Evolutionary conservation across 495 filamentous ascomycete species (phyloP).

Genomic region (Xylona heveae): DNA sequence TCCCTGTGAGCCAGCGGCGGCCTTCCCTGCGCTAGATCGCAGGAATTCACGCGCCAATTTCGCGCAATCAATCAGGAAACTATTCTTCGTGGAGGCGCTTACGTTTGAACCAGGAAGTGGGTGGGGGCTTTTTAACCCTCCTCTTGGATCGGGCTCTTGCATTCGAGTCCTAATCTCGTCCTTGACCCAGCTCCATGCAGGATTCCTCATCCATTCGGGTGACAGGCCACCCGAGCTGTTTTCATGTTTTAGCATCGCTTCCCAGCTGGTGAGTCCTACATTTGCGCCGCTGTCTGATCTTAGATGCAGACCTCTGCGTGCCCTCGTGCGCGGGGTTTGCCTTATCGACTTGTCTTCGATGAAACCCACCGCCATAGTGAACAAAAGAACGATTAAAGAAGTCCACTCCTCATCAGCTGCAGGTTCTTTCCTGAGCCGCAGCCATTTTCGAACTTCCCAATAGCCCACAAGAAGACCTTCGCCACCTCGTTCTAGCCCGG

Average conservation of each 20-base stretch:
- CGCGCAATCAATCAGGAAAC: slow-evolving; percentile 22
- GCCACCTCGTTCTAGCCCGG: slow-evolving; percentile 28
- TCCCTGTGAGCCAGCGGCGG: slow-evolving; percentile 27
- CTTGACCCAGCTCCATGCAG: slow-evolving; percentile 55
- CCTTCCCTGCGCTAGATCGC: slow-evolving; percentile 27
- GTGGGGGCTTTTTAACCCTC: too few species aligned
- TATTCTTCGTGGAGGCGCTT: slow-evolving; percentile 5
- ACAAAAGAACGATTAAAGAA: slow-evolving; percentile 47
- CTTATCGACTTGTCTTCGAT: slow-evolving; percentile 17
- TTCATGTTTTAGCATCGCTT: slow-evolving; percentile 34
- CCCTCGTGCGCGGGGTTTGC: slow-evolving; percentile 18
- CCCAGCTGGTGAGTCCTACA: slow-evolving; percentile 36
- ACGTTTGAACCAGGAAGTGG: background rate
- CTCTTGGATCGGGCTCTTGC: background rate
- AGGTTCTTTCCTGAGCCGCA: slow-evolving; percentile 25
- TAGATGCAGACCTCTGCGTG: slow-evolving; percentile 28
- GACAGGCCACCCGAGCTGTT: slow-evolving; percentile 30
- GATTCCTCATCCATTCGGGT: slow-evolving; percentile 41
- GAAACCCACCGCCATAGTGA: slow-evolving; percentile 35
- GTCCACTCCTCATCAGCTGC: slow-evolving; percentile 54
- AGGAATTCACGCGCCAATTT: slow-evolving; percentile 32
- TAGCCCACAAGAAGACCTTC: slow-evolving; percentile 48
- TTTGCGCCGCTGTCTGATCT: slow-evolving; percentile 38
- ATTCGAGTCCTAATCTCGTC: slow-evolving; percentile 16
- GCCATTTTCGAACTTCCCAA: slow-evolving; percentile 58